Conservation (phyloP, 495 filamentous ascomycete species). For the Xylaria cubensis region DNA sequence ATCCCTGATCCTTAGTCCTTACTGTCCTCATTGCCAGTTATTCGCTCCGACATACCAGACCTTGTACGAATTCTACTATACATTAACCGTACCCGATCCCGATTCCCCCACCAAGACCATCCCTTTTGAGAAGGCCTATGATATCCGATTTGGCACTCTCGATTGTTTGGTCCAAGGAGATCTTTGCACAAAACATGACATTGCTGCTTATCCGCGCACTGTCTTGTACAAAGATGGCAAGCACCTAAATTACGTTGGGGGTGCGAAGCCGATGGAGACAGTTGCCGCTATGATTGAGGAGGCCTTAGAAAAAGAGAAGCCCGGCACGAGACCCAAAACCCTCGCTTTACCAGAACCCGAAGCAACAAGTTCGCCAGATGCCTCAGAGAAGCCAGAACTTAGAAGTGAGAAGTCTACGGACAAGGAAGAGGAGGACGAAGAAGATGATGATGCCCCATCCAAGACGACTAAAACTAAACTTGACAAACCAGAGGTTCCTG, state of each 20-base stretch:
- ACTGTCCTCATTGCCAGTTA: conserved; percentile 78
- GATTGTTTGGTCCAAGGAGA: conserved; percentile 85
- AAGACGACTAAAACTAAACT: conserved; percentile 37
- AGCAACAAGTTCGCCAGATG: conserved; percentile 31
- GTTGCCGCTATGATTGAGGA: conserved; percentile 77
- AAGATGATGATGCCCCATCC: conserved; percentile 5
- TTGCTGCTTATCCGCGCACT: conserved; percentile 75
- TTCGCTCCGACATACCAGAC: conserved; percentile 91
- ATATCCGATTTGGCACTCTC: conserved; percentile 85
- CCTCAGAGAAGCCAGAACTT: conserved; percentile 29
- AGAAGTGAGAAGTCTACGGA: conserved; percentile 31
- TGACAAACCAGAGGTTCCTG: conserved; percentile 38
- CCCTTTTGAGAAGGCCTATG: conserved; percentile 72
- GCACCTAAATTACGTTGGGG: conserved; percentile 63
- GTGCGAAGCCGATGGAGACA: conserved; percentile 63
- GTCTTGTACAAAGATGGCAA: conserved; percentile 84
- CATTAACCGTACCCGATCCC: conserved; percentile 66
- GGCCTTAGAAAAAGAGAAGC: conserved; percentile 75
- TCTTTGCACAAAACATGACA: conserved; percentile 68
- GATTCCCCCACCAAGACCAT: conserved; percentile 31
- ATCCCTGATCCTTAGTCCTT: conserved; percentile 48
- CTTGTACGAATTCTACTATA: conserved; percentile 95
- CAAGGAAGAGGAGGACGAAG: conserved; percentile 23
- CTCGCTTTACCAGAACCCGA: conserved; percentile 50
- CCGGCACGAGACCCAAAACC: conserved; percentile 73